These are phyloP conservation scores for Comarum palustre DNA, from an alignment of 306 rosid species.

Conservation along the genomic window DNA sequence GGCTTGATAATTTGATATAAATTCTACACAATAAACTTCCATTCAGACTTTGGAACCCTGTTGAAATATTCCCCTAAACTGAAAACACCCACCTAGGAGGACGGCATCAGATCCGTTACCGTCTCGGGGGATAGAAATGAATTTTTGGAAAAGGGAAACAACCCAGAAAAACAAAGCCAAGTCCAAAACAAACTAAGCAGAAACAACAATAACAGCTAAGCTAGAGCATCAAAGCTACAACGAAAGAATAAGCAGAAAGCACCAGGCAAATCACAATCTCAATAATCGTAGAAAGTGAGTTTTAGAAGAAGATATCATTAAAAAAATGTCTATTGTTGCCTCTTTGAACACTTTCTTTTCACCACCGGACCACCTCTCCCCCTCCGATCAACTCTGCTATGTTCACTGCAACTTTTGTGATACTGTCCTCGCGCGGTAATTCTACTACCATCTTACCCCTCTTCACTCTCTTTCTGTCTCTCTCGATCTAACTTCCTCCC, in stretches of 20 bases:
- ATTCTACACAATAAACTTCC: neutral
- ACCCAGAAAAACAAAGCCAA: neutral
- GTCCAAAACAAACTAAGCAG: neutral
- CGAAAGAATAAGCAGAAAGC: neutral
- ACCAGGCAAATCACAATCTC: conserved; percentile 47
- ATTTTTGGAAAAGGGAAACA: neutral
- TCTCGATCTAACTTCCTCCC: neutral
- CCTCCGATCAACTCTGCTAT: conserved; percentile 94
- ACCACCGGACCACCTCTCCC: conserved; percentile 65
- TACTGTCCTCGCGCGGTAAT: conserved; percentile 85
- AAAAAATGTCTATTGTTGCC: conserved; percentile 22
- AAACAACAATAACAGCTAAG: neutral
- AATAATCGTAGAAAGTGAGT: conserved; percentile 13
- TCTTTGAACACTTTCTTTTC: conserved; percentile 63
- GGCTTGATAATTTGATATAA: neutral
- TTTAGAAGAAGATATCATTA: conserved; percentile 13
- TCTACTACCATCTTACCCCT: neutral
- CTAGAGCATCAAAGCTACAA: neutral
- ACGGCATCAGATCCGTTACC: neutral
- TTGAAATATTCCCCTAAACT: neutral
- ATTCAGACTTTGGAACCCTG: neutral
- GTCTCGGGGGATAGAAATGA: neutral
- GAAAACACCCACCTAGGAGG: neutral
- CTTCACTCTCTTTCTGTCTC: neutral
- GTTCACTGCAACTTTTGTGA: conserved; percentile 95